Evolutionary conservation across 2,329 filamentous ascomycete genomes (phyloP), one percentile per base, ranked within the genome.

Genomic region (Fusarium chlamydosporum): DNA sequence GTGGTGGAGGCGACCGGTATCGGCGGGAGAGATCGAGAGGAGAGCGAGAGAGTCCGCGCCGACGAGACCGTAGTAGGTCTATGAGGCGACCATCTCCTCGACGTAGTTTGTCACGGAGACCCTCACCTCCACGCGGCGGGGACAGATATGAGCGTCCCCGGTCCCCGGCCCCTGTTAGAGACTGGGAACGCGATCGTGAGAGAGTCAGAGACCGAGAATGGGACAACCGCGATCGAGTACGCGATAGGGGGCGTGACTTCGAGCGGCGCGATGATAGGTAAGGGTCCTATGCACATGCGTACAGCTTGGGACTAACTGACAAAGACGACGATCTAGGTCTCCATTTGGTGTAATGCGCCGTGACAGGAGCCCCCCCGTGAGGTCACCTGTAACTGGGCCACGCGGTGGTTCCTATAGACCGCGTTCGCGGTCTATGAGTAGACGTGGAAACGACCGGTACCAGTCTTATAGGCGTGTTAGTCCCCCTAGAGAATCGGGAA

Each of bases 261-360:
- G 82, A 80, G 54, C 78, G 76, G 55, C 81, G 83, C 15, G 82
- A 84, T 56, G 80, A 82, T 35, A 78, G 80, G 78, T 80, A 62
- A 72, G 75, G 43, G 52, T 15, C 10, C 23, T 41, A 35, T 27
- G 20, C n/a, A 12, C 15, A 18, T 35, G 5, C 53, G 38, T 34
- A 38, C 15, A n/a, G 27, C 16, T 15, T 48, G 37, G 63, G 23
- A 34, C 67, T 75, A 56, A 76, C 63, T 65, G 45, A 63, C 34
- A 66, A 56, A 86, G 84, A 76, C 82, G 85, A 65, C 81, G 86
- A 70, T 88, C 86, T 26, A 82, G 86, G 47, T 88, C 86, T 34
- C 86, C 86, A 2, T 82, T 81, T 60, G 80, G 80, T 38, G 42
- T 61, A 35, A 54, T 57, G 20, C 82, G 78, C 29, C 80, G 77